These are phyloP conservation scores for Juglanconis juglandina DNA, from an alignment of 2,329 filamentous ascomycete species.

Conservation along the genomic window DNA sequence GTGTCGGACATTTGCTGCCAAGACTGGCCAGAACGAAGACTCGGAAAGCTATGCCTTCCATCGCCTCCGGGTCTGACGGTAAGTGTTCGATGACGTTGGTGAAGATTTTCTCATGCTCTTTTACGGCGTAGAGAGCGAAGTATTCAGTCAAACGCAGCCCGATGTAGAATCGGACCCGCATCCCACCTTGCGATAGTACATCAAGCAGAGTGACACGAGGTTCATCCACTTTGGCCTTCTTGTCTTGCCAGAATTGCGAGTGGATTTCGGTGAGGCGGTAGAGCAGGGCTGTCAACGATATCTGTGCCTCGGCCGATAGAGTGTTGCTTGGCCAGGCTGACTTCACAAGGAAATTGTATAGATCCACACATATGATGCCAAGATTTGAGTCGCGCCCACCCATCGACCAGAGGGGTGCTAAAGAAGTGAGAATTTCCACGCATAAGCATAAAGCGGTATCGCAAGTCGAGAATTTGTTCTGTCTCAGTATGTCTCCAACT, in stretches of 20 bases:
- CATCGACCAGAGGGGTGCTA: constrained; percentile 62
- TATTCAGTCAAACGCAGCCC: constrained; percentile 66
- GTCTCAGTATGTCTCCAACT: constrained; percentile 49
- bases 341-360: constrained; percentile 76
- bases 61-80: constrained; percentile 66
- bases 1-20: constrained; percentile 78
- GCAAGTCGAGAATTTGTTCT: constrained; percentile 65
- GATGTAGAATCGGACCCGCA: constrained; percentile 73
- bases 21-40: constrained; percentile 72
- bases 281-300: constrained; percentile 64
- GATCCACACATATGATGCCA: constrained; percentile 63
- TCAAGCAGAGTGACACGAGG: constrained; percentile 12
- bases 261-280: constrained; percentile 65
- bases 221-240: constrained; percentile 39
- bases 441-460: constrained; percentile 69
- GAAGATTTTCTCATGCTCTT: constrained; percentile 79
- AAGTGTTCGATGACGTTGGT: constrained; percentile 77
- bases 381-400: constrained; percentile 50
- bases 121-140: constrained; percentile 79
- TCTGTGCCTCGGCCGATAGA: constrained; percentile 67
- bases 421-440: constrained; percentile 63
- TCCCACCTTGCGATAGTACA: constrained; percentile 62
- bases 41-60: constrained; percentile 82
- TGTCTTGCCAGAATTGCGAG: constrained; percentile 60
- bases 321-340: constrained; percentile 64